Evolutionary conservation across 2,329 filamentous ascomycete genomes (phyloP).

Genomic region (Uncinocarpus reesii): DNA sequence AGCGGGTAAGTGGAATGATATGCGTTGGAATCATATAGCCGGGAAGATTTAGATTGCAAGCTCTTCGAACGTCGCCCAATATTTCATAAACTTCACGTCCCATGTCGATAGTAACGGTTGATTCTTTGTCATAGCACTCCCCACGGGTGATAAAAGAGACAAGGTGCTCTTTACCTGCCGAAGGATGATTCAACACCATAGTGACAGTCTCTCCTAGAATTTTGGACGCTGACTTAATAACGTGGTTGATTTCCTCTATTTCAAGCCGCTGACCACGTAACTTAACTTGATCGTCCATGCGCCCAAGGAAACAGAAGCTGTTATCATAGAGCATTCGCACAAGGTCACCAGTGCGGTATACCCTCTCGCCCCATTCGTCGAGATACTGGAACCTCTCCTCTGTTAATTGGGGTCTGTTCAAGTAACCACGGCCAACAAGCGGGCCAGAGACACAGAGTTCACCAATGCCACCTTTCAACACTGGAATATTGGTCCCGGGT

Average conservation of each 20-base stretch:
- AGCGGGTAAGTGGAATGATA: constrained; percentile 57
- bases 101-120: constrained; percentile 29
- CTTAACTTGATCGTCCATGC: constrained; percentile 87
- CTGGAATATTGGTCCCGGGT: constrained; percentile 58
- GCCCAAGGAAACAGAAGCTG: constrained; percentile 76
- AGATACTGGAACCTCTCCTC: constrained; percentile 63
- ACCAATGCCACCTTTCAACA: constrained; percentile 67
- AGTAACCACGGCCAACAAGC: constrained; percentile 79
- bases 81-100: constrained; percentile 19
- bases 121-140: constrained; percentile 1
- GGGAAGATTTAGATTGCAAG: constrained; percentile 61
- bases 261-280: constrained; percentile 80
- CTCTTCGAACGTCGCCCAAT: constrained; percentile 39
- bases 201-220: constrained; percentile 62
- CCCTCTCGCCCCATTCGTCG: constrained; percentile 44
- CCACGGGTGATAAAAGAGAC: constrained; percentile 56
- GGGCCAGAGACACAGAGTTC: constrained; percentile 82
- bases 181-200: constrained; percentile 60
- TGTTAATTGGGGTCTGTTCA: constrained; percentile 71
- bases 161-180: constrained; percentile 69
- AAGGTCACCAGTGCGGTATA: constrained; percentile 84
- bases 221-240: constrained; percentile 53
- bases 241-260: constrained; percentile 80
- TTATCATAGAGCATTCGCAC: constrained; percentile 70
- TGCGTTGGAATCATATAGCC: constrained; percentile 88